Evolutionary conservation across 2,329 filamentous ascomycete species (phyloP), one percentile per base, ranked within the genome.

Genomic region (Zymoseptoria passerinii): DNA sequence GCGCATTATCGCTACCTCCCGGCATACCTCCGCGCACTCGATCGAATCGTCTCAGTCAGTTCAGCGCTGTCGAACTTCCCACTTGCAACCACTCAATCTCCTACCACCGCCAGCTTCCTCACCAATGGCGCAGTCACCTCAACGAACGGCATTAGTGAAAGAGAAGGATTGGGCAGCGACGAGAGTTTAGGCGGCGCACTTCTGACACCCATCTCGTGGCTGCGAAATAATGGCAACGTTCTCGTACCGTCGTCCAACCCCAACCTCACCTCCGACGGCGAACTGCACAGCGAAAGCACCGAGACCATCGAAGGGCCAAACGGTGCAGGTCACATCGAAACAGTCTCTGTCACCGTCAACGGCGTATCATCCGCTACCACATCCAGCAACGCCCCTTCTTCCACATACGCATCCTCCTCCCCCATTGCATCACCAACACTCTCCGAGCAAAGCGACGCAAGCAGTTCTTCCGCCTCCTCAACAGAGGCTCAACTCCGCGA

Each of bases 171-270:
- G 6, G 92, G 90, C 1, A 90, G 88, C 53, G 92, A 97, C 67
- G 92, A 96, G 71, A 88, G 87, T 10, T 78, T 97, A 1, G 92
- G 92, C 20, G 94, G 94, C 6, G 94, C 94, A 0, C 79, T 96
- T 18, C 79, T 99, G 53, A 97, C 92, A 0, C 94, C 92, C 0
- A 97, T 99, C 58, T 89, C 92, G 0, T 99, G 94, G 94, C 77
- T 97, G 54, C 62, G 68, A 13, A 65, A 67, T 52, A 61, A 65
- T 54, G 55, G 56, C 28, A 59, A 58, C 19, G 44, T 64, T 10
- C 40, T 61, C 19, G 56, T 57, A 1, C 57, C 58, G 13, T 55
- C 60, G 8, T 52, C 60, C 9, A 28, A 61, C 19, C 44, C 52
- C n/a, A 64, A 61, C 2, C 63, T 62, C 27, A 69, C 58, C 72